Evolutionary conservation across 2,329 filamentous ascomycete genomes (phyloP), one percentile per base, ranked within the genome.

Genomic region (Phialocephala sp.): DNA sequence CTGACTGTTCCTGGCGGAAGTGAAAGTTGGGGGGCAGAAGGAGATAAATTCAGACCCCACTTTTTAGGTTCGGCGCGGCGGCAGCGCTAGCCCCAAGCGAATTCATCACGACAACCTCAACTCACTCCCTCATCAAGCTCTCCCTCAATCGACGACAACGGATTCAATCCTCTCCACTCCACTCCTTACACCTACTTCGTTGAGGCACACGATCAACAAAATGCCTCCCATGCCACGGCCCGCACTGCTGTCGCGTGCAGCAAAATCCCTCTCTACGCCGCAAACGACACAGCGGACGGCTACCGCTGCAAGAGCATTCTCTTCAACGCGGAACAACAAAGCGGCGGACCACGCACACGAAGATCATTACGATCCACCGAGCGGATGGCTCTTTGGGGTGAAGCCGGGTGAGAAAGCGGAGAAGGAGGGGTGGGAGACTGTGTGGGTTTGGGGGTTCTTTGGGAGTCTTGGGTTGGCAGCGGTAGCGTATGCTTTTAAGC

Each of bases 381-480:
- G 84, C 64, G 95, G 95, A 75, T 97, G 93, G 92, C 88, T 99
- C 75, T 97, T 92, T 80, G 94, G 94, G 72, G 87, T 97, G 74
- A 94, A 93, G 84, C 95, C 95, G 41, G 94, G 94, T 69, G 92
- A 97, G 87, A 97, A 97, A 85, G 89, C 92, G 77, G 88, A 96
- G 86, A 91, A 93, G 79, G 95, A 99, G 83, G 95, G 94, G 60
- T 99, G 95, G 95, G 95, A 99, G 85, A 88, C 85, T 72, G 81
- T 93, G 63, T 94, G 91, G 83, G 90, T 90, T 78, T 92, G 91
- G 78, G 93, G 94, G 59, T 93, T 97, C 80, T 91, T 89, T 78
- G 92, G 92, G 62, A 90, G 89, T 76, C 81, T 97, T 76, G 80
- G 88, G 35, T 83, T 93, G 71, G 90, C 89, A 62, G 88, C 87